phyloP scores from a whole-genome alignment of 2,329 filamentous ascomycete species.

The Aspergillus sp. region DNA sequence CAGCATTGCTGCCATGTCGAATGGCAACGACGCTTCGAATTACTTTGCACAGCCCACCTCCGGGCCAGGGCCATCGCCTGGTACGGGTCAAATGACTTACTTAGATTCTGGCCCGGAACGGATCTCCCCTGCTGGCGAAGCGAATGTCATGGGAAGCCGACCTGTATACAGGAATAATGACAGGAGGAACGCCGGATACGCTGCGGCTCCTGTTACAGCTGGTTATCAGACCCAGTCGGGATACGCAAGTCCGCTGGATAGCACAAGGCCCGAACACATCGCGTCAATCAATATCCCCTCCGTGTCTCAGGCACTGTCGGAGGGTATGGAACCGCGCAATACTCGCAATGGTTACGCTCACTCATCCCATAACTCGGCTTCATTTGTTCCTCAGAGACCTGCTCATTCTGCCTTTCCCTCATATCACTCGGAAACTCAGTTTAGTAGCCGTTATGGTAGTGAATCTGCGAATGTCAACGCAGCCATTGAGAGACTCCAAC shows the following conservation, averaged over 20 bases:
- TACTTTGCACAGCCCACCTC: slow-evolving; percentile 50
- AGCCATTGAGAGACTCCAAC: slow-evolving; percentile 35
- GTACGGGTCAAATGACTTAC: slow-evolving; percentile 31
- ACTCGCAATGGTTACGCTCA: slow-evolving; percentile 31
- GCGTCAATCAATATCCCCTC: slow-evolving; percentile 28
- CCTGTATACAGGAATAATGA: slow-evolving; percentile 35
- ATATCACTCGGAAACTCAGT: slow-evolving; percentile 40
- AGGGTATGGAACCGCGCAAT: slow-evolving; percentile 27
- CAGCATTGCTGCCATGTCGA: slow-evolving; percentile 38
- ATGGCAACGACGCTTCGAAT: slow-evolving; percentile 45
- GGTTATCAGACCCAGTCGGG: slow-evolving; percentile 33
- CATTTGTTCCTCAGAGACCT: slow-evolving; percentile 33
- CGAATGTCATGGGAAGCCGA: slow-evolving; percentile 30
- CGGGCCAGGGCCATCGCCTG: slow-evolving; percentile 40
- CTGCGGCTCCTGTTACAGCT: slow-evolving; percentile 29
- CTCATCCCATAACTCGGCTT: slow-evolving; percentile 35
- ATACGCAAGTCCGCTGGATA: slow-evolving; percentile 30
- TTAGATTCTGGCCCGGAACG: slow-evolving; percentile 32
- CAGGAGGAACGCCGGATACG: slow-evolving; percentile 34
- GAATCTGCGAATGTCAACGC: slow-evolving; percentile 32
- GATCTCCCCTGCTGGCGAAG: slow-evolving; percentile 36
- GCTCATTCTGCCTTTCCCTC: slow-evolving; percentile 40
- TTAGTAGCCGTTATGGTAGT: slow-evolving; percentile 30
- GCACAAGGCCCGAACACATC: slow-evolving; percentile 30
- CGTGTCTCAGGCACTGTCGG: slow-evolving; percentile 28